These are phyloP conservation scores for Digitaria exilis DNA, from an alignment of 202 grass and related monocot genomes.

Conservation along the genomic window DNA sequence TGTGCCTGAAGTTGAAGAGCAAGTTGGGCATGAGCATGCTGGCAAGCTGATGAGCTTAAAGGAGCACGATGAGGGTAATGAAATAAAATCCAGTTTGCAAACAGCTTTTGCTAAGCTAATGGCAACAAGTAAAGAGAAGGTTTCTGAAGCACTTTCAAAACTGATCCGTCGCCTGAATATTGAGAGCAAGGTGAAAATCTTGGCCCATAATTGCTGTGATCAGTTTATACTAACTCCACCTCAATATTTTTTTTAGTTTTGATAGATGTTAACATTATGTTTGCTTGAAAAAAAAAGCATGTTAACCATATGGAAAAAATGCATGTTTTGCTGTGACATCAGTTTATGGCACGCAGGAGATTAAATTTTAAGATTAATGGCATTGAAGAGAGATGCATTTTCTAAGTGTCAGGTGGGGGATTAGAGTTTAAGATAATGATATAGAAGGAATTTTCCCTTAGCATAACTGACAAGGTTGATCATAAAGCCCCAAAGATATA, in stretches of 20 bases:
- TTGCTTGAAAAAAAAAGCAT: background rate
- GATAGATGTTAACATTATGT: background rate
- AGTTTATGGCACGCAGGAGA: no score
- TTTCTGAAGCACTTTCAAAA: conserved; percentile 62
- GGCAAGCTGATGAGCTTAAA: conserved; percentile 38
- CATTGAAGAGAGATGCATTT: no score
- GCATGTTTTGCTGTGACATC: no score
- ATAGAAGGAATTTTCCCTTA: no score
- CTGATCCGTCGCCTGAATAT: conserved; percentile 59
- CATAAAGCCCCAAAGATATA: conserved; percentile 1
- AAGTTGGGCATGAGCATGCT: conserved; percentile 60
- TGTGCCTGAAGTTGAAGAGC: conserved; percentile 68
- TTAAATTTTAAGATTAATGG: no score
- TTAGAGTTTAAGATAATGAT: no score
- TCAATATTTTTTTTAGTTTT: no score
- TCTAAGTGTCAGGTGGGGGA: no score
- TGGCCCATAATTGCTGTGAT: background rate
- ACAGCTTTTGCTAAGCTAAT: conserved; percentile 82
- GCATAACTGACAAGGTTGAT: conserved; percentile 12
- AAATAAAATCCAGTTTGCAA: conserved; percentile 52
- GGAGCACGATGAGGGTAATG: conserved; percentile 25
- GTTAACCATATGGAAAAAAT: no score
- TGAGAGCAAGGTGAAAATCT: conserved; percentile 71
- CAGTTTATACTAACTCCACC: no score
- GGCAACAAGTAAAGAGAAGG: conserved; percentile 59